Conservation (phyloP, 2,329 filamentous ascomycete genomes). For the Sporothrix globosa region DNA sequence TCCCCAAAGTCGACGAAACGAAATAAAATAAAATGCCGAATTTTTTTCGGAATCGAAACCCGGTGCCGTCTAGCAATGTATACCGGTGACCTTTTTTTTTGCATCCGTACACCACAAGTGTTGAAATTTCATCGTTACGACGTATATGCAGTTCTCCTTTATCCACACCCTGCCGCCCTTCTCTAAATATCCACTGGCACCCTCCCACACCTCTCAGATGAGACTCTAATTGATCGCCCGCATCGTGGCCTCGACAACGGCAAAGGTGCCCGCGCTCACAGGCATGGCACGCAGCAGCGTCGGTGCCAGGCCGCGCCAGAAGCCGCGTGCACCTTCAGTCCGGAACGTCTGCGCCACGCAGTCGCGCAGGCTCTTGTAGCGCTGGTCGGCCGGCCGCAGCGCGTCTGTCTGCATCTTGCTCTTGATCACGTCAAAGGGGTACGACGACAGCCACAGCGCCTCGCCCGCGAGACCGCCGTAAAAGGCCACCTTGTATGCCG, state of each 20-base stretch:
- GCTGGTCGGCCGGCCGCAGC: conserved; percentile 67
- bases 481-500: conserved; percentile 81
- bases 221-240: conserved; percentile 55
- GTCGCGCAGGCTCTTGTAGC: conserved; percentile 81
- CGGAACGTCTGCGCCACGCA: conserved; percentile 84
- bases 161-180: not conserved
- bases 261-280: conserved; percentile 96
- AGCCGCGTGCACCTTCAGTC: conserved; percentile 75
- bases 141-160: not conserved
- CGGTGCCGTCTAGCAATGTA: conserved; percentile 1
- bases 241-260: conserved; percentile 72
- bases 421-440: conserved; percentile 97
- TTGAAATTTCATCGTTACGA: conserved; percentile 3
- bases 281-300: conserved; percentile 95
- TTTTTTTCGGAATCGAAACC: conserved; percentile 19
- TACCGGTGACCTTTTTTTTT: conserved; percentile 19
- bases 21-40: conserved; percentile 7
- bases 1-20: conserved; percentile 18
- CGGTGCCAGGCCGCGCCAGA: conserved; percentile 93
- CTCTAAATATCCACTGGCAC: not conserved
- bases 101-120: conserved; percentile 1
- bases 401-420: conserved; percentile 99
- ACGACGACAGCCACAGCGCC: conserved; percentile 88
- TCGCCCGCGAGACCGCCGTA: conserved; percentile 95
- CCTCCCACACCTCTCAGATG: not conserved